Evolutionary conservation across 352 stramenopile species (phyloP), one percentile per base, ranked within the genome.

Genomic region (Thraustochytrium sp.): DNA sequence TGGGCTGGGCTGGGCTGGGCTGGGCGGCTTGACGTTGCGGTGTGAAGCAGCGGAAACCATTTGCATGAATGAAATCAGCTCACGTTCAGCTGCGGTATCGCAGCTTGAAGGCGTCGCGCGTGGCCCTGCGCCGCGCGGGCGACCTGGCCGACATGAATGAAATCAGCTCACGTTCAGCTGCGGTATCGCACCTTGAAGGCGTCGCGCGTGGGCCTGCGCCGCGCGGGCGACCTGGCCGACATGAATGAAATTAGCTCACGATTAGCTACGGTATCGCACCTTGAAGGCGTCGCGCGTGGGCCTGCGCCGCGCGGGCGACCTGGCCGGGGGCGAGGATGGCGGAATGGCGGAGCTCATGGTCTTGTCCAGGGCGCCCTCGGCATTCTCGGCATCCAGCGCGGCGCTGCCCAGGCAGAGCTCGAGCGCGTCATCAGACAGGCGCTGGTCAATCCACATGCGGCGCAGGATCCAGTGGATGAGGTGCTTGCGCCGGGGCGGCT

Each of bases 371-470:
- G 8, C 5, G 40, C 16, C 42, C 42, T 51, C 37, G 23, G 62
- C 8, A 26, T 46, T 46, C n/a, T n/a, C n/a, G n/a, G n/a, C n/a
- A n/a, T n/a, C n/a, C n/a, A n/a, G n/a, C 9, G 59, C 34, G 9
- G 64, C 9, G 2, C 44, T 63, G 3, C 68, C 68, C 18, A 80
- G 68, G 68, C 68, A 80, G n/a, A 80, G 68, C 44, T 80, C 68
- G n/a, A 80, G 48, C 5, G 13, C 42, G 23, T 42, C 68, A 44
- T 80, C 34, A 18, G 40, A 3, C 5, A 9, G 21, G 23, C 23
- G 18, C 42, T 63, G 26, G n/a, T 77, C 65, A 31, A 80, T 18
- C 68, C 68, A 80, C 68, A 80, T 80, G 31, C 68, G 68, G 13
- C 46, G 2, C 1, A 80, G 40, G 68, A 80, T 68, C 68, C 68